These are phyloP conservation scores for Venturia oleaginea DNA, from an alignment of 2,329 filamentous ascomycete species.

Conservation along the genomic window DNA sequence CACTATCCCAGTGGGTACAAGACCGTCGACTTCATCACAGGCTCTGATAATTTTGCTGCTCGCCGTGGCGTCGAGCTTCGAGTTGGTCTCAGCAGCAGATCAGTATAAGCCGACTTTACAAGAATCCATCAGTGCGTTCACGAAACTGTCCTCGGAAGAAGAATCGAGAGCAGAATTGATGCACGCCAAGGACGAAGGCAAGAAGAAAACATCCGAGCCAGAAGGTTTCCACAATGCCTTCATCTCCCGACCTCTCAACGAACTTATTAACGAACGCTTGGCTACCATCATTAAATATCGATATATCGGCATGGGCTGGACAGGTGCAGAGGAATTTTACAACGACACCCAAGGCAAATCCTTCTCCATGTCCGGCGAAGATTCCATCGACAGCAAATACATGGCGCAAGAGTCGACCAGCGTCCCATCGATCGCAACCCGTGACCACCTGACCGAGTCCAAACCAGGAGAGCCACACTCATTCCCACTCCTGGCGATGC, in stretches of 20 bases:
- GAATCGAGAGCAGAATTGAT: slow-evolving; percentile 19
- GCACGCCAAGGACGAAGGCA: neutral
- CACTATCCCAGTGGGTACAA: slow-evolving; percentile 55
- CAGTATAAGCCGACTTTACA: slow-evolving; percentile 59
- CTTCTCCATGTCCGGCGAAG: slow-evolving; percentile 17
- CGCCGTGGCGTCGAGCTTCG: slow-evolving; percentile 46
- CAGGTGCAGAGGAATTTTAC: slow-evolving; percentile 53
- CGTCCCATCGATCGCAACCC: slow-evolving; percentile 37
- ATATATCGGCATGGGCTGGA: slow-evolving; percentile 51
- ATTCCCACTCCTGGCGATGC: slow-evolving; percentile 54
- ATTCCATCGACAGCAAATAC: slow-evolving; percentile 32
- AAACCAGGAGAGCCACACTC: slow-evolving; percentile 31
- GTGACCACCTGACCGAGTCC: slow-evolving; percentile 40
- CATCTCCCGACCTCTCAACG: slow-evolving; percentile 62
- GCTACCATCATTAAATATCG: slow-evolving; percentile 54
- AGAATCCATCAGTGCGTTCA: slow-evolving; percentile 47
- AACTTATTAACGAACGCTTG: slow-evolving; percentile 58
- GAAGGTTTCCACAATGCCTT: slow-evolving; percentile 49
- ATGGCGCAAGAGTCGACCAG: slow-evolving; percentile 25
- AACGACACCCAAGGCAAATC: slow-evolving; percentile 36
- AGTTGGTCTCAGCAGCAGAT: slow-evolving; percentile 56
- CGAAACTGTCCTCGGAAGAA: slow-evolving; percentile 27
- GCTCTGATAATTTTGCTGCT: slow-evolving; percentile 28
- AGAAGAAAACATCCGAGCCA: neutral
- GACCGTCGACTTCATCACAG: slow-evolving; percentile 45